Percentiles rank a stretch among this genome's conserved stretches.
These are phyloP conservation scores for Hanseniaspora valbyensis DNA, from an alignment of 805 yeast species.

Conservation along the genomic window DNA sequence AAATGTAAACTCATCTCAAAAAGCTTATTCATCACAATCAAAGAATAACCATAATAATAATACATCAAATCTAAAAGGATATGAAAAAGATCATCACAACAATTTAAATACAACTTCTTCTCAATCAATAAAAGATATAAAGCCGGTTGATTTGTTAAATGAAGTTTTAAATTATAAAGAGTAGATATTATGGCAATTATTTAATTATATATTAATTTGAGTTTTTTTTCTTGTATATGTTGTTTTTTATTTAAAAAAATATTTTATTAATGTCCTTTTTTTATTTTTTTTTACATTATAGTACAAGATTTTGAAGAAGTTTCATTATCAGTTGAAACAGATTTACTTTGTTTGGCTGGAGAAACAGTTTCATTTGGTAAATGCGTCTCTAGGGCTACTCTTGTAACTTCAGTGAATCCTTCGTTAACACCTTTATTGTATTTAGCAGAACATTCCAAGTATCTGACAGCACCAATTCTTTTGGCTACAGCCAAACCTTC, in stretches of 20 bases:
- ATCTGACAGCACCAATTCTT: conserved; percentile 84
- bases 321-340: conserved; percentile 27
- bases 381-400: conserved; percentile 57
- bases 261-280: not conserved
- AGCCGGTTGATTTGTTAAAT: not conserved
- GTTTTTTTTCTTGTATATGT: too few relatives aligned
- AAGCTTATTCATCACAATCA: too few relatives aligned
- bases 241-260: too few relatives aligned
- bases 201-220: not conserved
- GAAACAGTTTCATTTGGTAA: conserved; percentile 61
- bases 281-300: conserved; percentile 1
- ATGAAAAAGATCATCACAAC: not conserved
- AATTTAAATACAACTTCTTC: not conserved
- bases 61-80: not conserved
- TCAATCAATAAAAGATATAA: not conserved
- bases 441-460: conserved; percentile 93
- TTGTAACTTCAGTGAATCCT: conserved; percentile 96
- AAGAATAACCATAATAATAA: too few relatives aligned
- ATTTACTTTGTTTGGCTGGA: conserved; percentile 37
- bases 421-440: conserved; percentile 96
- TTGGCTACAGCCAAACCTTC: conserved; percentile 92
- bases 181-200: not conserved
- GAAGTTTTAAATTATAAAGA: conserved; percentile 7
- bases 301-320: not conserved
- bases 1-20: too few relatives aligned